Percentiles rank a stretch among this genome's conserved stretches.
Evolutionary conservation across 2,329 filamentous ascomycete genomes (phyloP).

Genomic region (Mycogone perniciosa): DNA sequence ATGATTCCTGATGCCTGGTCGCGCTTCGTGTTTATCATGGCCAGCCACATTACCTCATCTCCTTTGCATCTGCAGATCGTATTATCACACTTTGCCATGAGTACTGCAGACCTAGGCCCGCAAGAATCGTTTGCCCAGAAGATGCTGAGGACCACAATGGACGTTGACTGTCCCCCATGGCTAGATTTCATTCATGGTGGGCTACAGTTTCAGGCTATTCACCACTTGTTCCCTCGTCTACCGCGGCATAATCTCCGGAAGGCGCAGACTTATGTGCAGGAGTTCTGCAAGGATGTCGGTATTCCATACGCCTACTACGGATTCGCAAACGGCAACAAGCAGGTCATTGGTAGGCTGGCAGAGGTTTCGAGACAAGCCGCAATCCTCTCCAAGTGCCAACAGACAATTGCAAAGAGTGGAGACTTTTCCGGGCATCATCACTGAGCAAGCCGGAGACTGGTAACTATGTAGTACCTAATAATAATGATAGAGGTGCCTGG

Average conservation of each 20-base stretch:
- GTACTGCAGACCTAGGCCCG: constrained; percentile 56
- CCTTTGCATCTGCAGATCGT: constrained; percentile 68
- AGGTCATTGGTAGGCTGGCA: constrained; percentile 13
- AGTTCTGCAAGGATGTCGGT: constrained; percentile 12
- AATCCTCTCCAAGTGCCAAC: constrained; percentile 11
- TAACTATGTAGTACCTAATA: too few relatives aligned
- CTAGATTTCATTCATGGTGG: constrained; percentile 67
- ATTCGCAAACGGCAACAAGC: constrained; percentile 10
- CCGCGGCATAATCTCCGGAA: constrained; percentile 61
- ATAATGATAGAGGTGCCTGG: too few relatives aligned
- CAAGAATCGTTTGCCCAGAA: constrained; percentile 62
- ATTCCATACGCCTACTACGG: constrained; percentile 13
- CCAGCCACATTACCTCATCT: constrained; percentile 60
- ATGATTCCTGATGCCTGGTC: constrained; percentile 51
- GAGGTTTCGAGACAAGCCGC: constrained; percentile 13
- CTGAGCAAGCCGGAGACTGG: not conserved
- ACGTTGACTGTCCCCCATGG: constrained; percentile 66
- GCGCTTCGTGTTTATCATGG: constrained; percentile 55
- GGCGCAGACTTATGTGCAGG: constrained; percentile 37
- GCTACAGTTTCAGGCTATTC: constrained; percentile 65
- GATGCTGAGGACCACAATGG: constrained; percentile 67
- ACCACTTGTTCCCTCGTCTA: constrained; percentile 63
- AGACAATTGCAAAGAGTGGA: constrained; percentile 5
- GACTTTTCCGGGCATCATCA: constrained; percentile 4
- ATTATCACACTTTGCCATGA: constrained; percentile 67